Evolutionary conservation across 257 asterid species (phyloP), one percentile per base, ranked within the genome.

Genomic region (Craterostigma plantagineum): DNA sequence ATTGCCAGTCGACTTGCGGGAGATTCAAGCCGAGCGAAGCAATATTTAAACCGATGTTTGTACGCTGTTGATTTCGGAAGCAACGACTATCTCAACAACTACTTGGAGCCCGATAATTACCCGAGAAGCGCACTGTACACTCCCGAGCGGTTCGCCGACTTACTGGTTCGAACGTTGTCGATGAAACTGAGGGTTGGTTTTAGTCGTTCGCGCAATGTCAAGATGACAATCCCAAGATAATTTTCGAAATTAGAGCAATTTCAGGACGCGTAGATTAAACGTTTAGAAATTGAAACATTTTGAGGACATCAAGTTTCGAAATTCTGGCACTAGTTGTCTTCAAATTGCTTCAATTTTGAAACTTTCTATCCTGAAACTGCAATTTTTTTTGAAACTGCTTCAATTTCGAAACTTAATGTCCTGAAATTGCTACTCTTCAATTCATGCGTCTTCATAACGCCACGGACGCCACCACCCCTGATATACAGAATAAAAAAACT

Each of bases 381-480:
- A n/a, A n/a, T 2, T 23, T 23, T 23, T 23, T 6, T 2, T 23
- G n/a, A 23, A 6, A 23, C 6, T 23, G 30, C 30, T 23, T 23
- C 6, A 23, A 23, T 23, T 23, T 23, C 6, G 30, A 23, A 23
- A 23, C 4, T 23, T 23, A 23, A 23, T 23, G 30, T 2, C 30
- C 30, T 23, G 2, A 23, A 23, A 23, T 23, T 23, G 6, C 30
- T 2, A 23, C 6, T 23, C 30, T 23, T 2, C 30, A 2, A 6
- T 6, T 23, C 6, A 23, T 23, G 30, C n/a, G n/a, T n/a, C 63
- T 87, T 57, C 81, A 82, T 67, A 71, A 76, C 18, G 27, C 82
- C 7, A n/a, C n/a, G n/a, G n/a, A n/a, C n/a, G n/a, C n/a, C n/a
- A 63, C 46, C 0, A 80, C 73, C 47, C 84, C 95, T 6, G 56